Evolutionary conservation across 768 basidiomycete genomes (phyloP), one percentile per base, ranked within the genome.

Genomic region (Cyclocybe cylindracea): DNA sequence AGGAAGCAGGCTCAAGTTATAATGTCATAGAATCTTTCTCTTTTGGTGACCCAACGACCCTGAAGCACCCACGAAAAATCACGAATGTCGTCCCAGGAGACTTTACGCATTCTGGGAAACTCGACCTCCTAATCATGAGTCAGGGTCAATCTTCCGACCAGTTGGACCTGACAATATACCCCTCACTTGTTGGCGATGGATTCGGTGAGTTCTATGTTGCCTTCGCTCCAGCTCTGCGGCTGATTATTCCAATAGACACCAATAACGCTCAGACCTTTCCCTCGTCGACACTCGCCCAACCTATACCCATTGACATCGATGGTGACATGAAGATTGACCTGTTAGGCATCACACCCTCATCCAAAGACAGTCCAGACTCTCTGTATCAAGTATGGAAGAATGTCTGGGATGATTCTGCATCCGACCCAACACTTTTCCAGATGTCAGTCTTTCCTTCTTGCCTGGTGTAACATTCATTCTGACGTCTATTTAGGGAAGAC

Each of bases 291-390:
- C 68, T 80, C 13, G 69, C 87, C 0, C 94, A 98, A 61, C 92
- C 95, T 24, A 88, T 97, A 66, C 78, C 89, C 10, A 76, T 96
- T 55, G 96, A 98, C 62, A 73, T 89, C 8, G 79, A 92, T 48
- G 96, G 94, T 14, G 86, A 94, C 67, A 85, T 99, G 77, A 85
- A 83, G 64, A 89, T 94, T 13, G 94, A 96, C 64, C 70, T 99
- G 0, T 77, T 99, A 0, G 95, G 91, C 13, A 75, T 81, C 48
- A 71, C 78, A 0, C 75, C 82, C 1, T 63, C 73, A 3, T 70
- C 75, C 2, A 64, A 63, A 40, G 57, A 58, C 35, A 53, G 57
- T 32, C 61, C 77, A 7, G 62, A 64, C 16, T 66, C 70, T 9
- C 69, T 75, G 1, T 73, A 89, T 53, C 82, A 80, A 61, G 74